Evolutionary conservation across 2,329 filamentous ascomycete species (phyloP), one percentile per base, ranked within the genome.

Genomic region (Aspergillus sp.): DNA sequence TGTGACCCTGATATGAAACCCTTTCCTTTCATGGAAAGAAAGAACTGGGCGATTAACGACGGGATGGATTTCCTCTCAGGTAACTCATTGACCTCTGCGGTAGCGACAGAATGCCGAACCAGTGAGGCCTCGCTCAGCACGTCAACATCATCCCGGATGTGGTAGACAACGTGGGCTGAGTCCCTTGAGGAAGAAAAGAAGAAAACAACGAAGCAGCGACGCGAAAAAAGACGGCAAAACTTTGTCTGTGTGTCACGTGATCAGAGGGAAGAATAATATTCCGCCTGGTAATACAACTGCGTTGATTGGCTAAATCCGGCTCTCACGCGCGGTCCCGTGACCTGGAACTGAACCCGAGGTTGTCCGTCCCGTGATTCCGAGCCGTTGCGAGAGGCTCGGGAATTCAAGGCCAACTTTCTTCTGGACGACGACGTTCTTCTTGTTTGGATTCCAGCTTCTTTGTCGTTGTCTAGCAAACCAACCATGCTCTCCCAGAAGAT

Each of bases 1-100:
- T 78, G 74, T 78, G 72, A 73, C 77, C 77, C 77, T 79, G 76
- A 78, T 77, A 79, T 79, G 77, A 79, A 79, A 79, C 77, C 77
- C 76, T 64, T 70, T 68, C 64, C 67, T 70, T 70, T 75, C 77
- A 77, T 78, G 61, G 76, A 68, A 58, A 76, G 76, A 76, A 70
- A 69, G 70, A 70, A 76, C 72, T 73, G 77, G 74, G 77, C 77
- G 77, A 79, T 79, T 79, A 79, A 79, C 77, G 75, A 79, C 76
- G 76, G 77, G 76, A 69, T 62, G 61, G 56, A 51, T 55, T 52
- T 58, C 64, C 70, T 78, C 76, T 77, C 63, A 68, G 73, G 66
- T 68, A 72, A 75, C 67, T 63, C 63, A 66, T 62, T 62, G 67
- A 71, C 74, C 74, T 72, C 70, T 62, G 66, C 66, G 67, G 69